Evolutionary conservation across 352 stramenopile genomes (phyloP), one percentile per base, ranked within the genome.

Genomic region (Phytophthora brassicae): DNA sequence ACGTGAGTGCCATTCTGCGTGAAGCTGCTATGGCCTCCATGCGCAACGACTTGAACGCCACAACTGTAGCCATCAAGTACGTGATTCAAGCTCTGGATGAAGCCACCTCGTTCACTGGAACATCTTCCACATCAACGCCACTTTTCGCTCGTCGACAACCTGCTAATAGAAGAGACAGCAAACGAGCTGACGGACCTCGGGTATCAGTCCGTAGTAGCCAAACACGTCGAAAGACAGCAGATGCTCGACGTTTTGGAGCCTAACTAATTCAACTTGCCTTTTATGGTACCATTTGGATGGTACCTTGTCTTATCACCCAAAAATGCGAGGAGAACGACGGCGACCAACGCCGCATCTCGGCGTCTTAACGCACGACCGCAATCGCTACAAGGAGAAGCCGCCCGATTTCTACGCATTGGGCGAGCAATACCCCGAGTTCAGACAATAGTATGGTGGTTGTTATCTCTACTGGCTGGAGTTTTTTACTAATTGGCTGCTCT

Each of bases 351-450:
- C 79, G 51, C 70, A 85, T 61, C 66, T 90, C 12, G 78, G 81
- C 60, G 77, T 81, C 17, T 69, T 72, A 19, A 68, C 84, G 52
- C 86, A 95, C 69, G 66, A 68, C 48, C 77, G 86, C 23, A 95
- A 95, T 58, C 81, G 79, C 38, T 95, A 95, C 70, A 81, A 77
- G 55, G 38, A 68, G 44, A 77, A 72, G 2, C 60, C 78, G 20
- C 86, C 86, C 4, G 77, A 95, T 61, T 95, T 95, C 51, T 92
- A 89, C 35, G 71, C 75, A n/a, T 62, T 95, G 20, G 85, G 78
- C 3, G 44, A 75, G 47, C 60, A 56, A 20, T 94, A 92, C 35
- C 64, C 83, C 19, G 69, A 73, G 16, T 84, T 95, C 26, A 66
- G 63, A 38, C 79, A 74, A 26, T 87, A 88, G 86, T 95, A 66